Evolutionary conservation across 176 grass and related monocot genomes (phyloP), one percentile per base, ranked within the genome.

Genomic region (Carex myosuroides): DNA sequence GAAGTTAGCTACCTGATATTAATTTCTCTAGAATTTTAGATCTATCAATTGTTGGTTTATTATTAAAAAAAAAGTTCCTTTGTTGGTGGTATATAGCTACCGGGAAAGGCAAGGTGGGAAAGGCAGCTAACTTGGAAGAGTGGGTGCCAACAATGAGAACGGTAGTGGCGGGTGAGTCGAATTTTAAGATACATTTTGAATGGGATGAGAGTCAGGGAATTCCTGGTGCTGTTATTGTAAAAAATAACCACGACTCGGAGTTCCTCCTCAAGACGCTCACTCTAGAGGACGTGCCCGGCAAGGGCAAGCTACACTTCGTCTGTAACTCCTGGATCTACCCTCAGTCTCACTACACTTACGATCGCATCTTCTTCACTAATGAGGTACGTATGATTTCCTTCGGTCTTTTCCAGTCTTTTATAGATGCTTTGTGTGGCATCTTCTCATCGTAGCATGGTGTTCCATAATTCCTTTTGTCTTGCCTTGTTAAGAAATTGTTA

Each of bases 251-350:
- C 79, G 1, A 3, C 32, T 1, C 84, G 7, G 71, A 97, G 88
- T 94, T 94, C 86, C 87, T 84, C 59, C 89, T 97, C 84, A 94
- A 97, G 87, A 94, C 88, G 6, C 53, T 97, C 80, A 92, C 86
- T 7, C 42, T 97, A 44, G 67, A 97, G 11, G 65, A 88, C 9
- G 81, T 97, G 6, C 87, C 73, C 0, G 88, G 94, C 8, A 87
- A 87, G 81, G 86, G 89, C 26, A 46, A 35, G 1, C 55, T 97
- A 10, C 50, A 88, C 44, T 97, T 97, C 78, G 84, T 90, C 54
- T 90, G 91, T 79, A 94, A 94, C 86, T 94, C 94, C 0, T 97
- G 89, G 94, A 67, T 97, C 70, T 92, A 97, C 82, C 94, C 89
- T 10, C 89, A 69, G 5, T 92, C 37, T 39, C 37, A 5, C 37